Percentiles rank a stretch among this genome's conserved stretches.
These are phyloP conservation scores for Suhomyces bolitotheri DNA, from an alignment of 1,139 yeast genomes.

Conservation along the genomic window DNA sequence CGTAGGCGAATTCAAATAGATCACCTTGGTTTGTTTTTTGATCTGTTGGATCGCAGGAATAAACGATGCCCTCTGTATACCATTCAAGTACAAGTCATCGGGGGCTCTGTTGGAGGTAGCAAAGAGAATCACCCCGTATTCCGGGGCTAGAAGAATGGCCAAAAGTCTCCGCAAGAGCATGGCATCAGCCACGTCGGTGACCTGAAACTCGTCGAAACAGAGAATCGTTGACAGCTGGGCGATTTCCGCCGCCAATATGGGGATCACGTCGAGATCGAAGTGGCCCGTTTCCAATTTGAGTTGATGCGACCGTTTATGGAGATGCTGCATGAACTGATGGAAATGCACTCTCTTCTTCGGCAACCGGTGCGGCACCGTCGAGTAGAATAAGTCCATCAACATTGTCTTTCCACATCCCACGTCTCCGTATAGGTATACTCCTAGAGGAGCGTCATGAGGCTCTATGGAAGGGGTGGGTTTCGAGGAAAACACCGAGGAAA, in stretches of 20 bases:
- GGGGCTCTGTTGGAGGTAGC: constrained; percentile 97
- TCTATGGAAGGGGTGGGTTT: constrained; percentile 5
- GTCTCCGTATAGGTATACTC: constrained; percentile 92
- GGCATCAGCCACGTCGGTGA: constrained; percentile 97
- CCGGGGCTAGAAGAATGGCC: constrained; percentile 58
- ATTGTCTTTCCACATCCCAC: constrained; percentile 98
- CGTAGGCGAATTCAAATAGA: constrained; percentile 83
- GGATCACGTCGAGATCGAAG: constrained; percentile 77
- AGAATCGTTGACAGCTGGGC: constrained; percentile 73
- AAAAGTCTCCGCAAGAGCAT: constrained; percentile 83
- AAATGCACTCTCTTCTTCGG: constrained; percentile 83
- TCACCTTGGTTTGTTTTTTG: constrained; percentile 71
- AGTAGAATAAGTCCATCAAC: constrained; percentile 93
- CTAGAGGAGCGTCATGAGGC: constrained; percentile 48
- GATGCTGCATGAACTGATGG: constrained; percentile 94
- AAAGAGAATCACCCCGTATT: constrained; percentile 82
- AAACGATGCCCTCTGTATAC: constrained; percentile 87
- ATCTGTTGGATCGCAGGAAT: constrained; percentile 87
- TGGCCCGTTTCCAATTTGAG: constrained; percentile 58
- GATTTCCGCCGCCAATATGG: constrained; percentile 79
- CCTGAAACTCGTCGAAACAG: constrained; percentile 95
- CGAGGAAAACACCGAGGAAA: constrained; percentile 37
- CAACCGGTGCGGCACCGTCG: constrained; percentile 74
- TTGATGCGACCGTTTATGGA: constrained; percentile 84
- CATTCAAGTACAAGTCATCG: constrained; percentile 86